Percentiles rank a stretch among this genome's conserved stretches.
phyloP scores from a whole-genome alignment of 192 early-diverging fungal species.

The Backusella sp. region DNA sequence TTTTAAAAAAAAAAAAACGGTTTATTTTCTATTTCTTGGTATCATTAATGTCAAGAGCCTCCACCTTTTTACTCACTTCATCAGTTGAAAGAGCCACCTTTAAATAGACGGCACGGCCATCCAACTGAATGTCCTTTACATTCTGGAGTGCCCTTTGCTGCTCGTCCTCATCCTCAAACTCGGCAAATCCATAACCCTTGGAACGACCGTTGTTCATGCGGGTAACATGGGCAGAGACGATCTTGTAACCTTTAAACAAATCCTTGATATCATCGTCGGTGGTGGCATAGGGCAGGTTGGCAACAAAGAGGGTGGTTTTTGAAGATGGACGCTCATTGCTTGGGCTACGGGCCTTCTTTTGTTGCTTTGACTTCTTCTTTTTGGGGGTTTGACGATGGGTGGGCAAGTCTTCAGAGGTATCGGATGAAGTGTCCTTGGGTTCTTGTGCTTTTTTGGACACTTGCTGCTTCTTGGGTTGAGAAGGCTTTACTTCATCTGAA shows the following conservation, averaged over 20 bases:
- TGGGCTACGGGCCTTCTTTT: slow-evolving; percentile 19
- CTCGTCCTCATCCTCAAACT: slow-evolving; percentile 72
- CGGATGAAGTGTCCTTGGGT: background rate
- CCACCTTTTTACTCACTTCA: background rate
- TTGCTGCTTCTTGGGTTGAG: no score
- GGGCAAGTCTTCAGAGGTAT: background rate
- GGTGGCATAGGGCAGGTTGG: slow-evolving; percentile 76
- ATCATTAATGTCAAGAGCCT: slow-evolving; percentile 9
- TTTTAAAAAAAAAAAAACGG: background rate
- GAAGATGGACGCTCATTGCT: slow-evolving; percentile 30
- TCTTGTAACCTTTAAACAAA: slow-evolving; percentile 77
- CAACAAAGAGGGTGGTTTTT: slow-evolving; percentile 75
- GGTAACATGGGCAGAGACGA: slow-evolving; percentile 81
- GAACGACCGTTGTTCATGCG: slow-evolving; percentile 56
- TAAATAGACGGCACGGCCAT: slow-evolving; percentile 68
- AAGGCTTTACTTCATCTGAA: background rate
- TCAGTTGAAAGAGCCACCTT: slow-evolving; percentile 57
- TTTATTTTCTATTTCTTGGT: slow-evolving; percentile 8
- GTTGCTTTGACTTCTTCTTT: slow-evolving; percentile 22
- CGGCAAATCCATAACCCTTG: slow-evolving; percentile 97
- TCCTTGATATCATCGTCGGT: slow-evolving; percentile 66
- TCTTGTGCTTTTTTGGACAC: no score
- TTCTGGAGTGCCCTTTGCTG: slow-evolving; percentile 72
- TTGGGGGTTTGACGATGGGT: background rate
- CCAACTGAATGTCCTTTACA: slow-evolving; percentile 56